Percentiles rank a stretch among this genome's conserved stretches.
These are phyloP conservation scores for Talaromyces piceae DNA, from an alignment of 2,329 filamentous ascomycete genomes.

Conservation along the genomic window DNA sequence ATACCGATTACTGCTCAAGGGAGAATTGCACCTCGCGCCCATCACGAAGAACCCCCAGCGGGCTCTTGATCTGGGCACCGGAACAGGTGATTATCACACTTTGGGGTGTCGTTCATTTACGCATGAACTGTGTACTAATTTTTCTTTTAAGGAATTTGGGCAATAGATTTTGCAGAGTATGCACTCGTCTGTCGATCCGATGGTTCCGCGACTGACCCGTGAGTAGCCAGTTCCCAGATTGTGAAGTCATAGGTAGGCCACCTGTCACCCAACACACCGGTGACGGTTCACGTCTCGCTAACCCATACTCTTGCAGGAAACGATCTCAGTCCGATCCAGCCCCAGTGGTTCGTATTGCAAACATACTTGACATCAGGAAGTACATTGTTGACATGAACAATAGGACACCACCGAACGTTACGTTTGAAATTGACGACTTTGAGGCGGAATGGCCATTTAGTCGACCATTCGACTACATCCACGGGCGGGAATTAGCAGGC, in stretches of 20 bases:
- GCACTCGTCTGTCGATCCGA: neutral
- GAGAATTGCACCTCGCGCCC: conserved; percentile 24
- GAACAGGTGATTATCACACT: too few relatives aligned
- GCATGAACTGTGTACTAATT: neutral
- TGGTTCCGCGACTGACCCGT: neutral
- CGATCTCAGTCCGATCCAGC: conserved; percentile 18
- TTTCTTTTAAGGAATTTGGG: conserved; percentile 8
- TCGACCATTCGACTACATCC: conserved; percentile 20
- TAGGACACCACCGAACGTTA: conserved; percentile 19
- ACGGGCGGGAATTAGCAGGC: conserved; percentile 18
- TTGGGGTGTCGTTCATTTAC: neutral
- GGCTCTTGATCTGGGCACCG: conserved; percentile 35
- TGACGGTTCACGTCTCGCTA: neutral
- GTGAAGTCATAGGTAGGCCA: conserved; percentile 11
- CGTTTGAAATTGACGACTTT: conserved; percentile 21
- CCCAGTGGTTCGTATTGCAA: conserved; percentile 14
- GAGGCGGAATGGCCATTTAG: conserved; percentile 18
- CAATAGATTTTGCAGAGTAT: conserved; percentile 12
- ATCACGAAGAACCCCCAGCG: conserved; percentile 17
- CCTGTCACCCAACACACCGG: neutral
- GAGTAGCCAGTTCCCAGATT: conserved; percentile 17
- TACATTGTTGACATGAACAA: neutral
- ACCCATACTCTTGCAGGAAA: conserved; percentile 9
- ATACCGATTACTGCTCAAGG: conserved; percentile 22
- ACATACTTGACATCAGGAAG: neutral